phyloP scores from a whole-genome alignment of 2,329 filamentous ascomycete genomes.

The Fusarium nanum region DNA sequence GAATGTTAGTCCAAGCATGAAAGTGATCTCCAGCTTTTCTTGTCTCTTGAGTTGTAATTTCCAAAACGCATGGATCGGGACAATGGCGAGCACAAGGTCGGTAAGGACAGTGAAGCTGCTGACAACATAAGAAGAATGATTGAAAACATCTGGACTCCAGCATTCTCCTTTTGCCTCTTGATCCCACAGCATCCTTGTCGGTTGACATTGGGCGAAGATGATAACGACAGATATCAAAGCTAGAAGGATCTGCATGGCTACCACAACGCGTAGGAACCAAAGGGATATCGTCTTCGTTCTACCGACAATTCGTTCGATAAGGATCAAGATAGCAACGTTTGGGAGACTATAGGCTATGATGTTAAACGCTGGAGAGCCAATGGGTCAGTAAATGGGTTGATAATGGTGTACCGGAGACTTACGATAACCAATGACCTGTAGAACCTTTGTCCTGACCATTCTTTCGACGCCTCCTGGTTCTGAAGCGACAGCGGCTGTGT shows the following conservation, averaged over 20 bases:
- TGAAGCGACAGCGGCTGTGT: slow-evolving; percentile 5
- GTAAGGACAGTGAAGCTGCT: slow-evolving; percentile 27
- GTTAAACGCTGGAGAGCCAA: neutral
- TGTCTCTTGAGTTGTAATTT: slow-evolving; percentile 15
- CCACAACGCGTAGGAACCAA: neutral
- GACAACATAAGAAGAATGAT: slow-evolving; percentile 29
- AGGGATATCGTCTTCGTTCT: slow-evolving; percentile 1
- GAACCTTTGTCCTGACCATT: neutral
- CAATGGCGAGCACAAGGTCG: slow-evolving; percentile 13
- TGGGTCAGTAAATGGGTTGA: neutral
- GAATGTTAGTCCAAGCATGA: slow-evolving; percentile 23
- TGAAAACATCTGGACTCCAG: slow-evolving; percentile 14
- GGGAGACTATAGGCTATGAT: slow-evolving; percentile 23
- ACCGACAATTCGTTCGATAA: slow-evolving; percentile 22
- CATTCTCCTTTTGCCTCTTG: neutral
- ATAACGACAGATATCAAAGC: neutral
- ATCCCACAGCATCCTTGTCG: neutral
- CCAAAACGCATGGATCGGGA: slow-evolving; percentile 18
- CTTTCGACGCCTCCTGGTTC: slow-evolving; percentile 5
- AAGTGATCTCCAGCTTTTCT: slow-evolving; percentile 21
- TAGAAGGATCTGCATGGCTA: slow-evolving; percentile 4
- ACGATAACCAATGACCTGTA: slow-evolving; percentile 14
- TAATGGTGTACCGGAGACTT: neutral
- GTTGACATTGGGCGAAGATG: slow-evolving; percentile 12
- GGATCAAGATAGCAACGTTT: slow-evolving; percentile 28